Percentiles rank a stretch among this genome's conserved stretches.
Evolutionary conservation across 345 rosid genomes (phyloP).

Genomic region (Xanthoceras sorbifolium): DNA sequence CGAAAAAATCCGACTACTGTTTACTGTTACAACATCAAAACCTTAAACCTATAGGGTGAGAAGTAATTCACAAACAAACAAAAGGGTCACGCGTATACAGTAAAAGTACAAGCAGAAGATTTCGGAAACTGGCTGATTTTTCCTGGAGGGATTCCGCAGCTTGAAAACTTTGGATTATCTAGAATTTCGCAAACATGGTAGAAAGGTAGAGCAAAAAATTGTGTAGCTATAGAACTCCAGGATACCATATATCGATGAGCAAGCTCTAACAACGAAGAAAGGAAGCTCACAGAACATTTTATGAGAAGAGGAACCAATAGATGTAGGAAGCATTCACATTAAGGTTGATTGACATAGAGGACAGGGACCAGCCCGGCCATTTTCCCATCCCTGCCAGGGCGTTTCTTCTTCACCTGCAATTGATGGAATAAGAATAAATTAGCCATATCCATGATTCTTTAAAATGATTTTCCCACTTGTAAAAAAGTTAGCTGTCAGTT

Average conservation of each 20-base stretch:
- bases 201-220: neutral
- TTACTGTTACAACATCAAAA: neutral
- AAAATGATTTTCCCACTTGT: neutral
- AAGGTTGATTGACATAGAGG: slow-evolving; percentile 79
- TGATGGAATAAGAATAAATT: neutral
- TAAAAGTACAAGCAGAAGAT: neutral
- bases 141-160: neutral
- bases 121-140: neutral
- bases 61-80: neutral
- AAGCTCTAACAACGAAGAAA: neutral
- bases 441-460: neutral
- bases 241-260: neutral
- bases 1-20: neutral
- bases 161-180: neutral
- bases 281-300: neutral
- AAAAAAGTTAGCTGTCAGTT: neutral
- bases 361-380: slow-evolving; percentile 98
- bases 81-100: neutral
- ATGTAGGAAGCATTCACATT: slow-evolving; percentile 12
- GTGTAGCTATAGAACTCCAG: neutral
- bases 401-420: slow-evolving; percentile 92
- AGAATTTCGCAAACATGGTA: neutral
- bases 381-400: slow-evolving; percentile 97
- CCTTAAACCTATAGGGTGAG: slow-evolving; percentile 17
- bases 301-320: neutral